phyloP scores from a whole-genome alignment of 1,284 basidiomycete genomes.

The Moesziomyces parantarcticus region DNA sequence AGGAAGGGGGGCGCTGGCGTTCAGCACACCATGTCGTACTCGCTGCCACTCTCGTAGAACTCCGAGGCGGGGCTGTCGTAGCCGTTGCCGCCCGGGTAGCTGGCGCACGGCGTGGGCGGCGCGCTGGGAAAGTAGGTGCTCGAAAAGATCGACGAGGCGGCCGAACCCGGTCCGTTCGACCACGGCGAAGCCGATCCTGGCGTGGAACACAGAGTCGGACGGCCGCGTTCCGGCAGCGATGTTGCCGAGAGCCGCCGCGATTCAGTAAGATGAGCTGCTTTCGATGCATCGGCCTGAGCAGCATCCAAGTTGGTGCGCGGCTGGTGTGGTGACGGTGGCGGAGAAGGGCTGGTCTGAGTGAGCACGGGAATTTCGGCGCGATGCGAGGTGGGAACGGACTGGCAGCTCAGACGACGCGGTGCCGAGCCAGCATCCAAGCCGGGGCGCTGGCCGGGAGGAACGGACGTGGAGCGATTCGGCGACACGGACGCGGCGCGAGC shows the following conservation, averaged over 20 bases:
- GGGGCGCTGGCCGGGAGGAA: constrained; percentile 12
- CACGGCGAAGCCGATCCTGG: constrained; percentile 23
- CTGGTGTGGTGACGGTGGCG: constrained; percentile 22
- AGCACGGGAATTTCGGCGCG: constrained; percentile 26
- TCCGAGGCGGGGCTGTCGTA: constrained; percentile 61
- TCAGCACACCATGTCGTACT: constrained; percentile 59
- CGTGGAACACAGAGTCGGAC: constrained; percentile 13
- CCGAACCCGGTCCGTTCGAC: constrained; percentile 31
- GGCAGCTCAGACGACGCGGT: constrained; percentile 30
- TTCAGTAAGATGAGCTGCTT: background rate
- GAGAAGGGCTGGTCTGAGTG: constrained; percentile 44
- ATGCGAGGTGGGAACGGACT: constrained; percentile 8
- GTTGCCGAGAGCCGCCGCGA: background rate
- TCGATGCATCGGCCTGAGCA: background rate
- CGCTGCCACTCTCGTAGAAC: constrained; percentile 65
- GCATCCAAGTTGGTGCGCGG: background rate
- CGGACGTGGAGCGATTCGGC: constrained; percentile 36
- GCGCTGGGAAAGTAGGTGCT: constrained; percentile 41
- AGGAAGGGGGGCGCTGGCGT: background rate
- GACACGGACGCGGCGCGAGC: constrained; percentile 21
- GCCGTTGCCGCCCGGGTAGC: constrained; percentile 47
- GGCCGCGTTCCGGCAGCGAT: constrained; percentile 8
- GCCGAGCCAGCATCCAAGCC: background rate
- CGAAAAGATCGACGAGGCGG: constrained; percentile 43
- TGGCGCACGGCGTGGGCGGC: constrained; percentile 16